phyloP scores from a whole-genome alignment of 1,284 basidiomycete genomes.

The Cerrena zonata region DNA sequence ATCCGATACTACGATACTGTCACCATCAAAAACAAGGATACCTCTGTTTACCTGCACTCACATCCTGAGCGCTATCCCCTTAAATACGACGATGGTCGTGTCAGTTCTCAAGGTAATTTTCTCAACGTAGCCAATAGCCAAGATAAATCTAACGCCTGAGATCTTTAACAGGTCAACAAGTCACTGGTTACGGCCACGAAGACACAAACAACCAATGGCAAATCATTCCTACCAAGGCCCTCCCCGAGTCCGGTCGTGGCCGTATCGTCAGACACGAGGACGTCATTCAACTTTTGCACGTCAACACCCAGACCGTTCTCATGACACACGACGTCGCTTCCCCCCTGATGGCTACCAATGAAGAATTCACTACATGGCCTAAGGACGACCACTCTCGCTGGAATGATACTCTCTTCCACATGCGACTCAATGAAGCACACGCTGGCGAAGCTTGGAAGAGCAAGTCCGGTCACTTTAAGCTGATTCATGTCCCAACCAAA shows the following conservation, averaged over 20 bases:
- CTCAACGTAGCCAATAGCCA: not conserved
- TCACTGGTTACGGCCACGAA: constrained; percentile 92
- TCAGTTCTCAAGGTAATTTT: constrained; percentile 80
- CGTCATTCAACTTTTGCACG: constrained; percentile 83
- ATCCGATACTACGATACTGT: constrained; percentile 90
- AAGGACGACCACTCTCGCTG: constrained; percentile 67
- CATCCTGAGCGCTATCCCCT: constrained; percentile 87
- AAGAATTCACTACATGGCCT: constrained; percentile 91
- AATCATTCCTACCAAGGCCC: constrained; percentile 86
- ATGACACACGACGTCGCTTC: constrained; percentile 97
- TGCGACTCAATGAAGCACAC: constrained; percentile 67
- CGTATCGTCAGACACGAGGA: constrained; percentile 87
- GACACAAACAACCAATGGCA: constrained; percentile 97
- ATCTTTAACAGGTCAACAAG: constrained; percentile 74
- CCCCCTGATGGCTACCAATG: constrained; percentile 94
- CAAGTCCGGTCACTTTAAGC: constrained; percentile 84
- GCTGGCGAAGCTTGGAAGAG: constrained; percentile 83
- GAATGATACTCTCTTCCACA: constrained; percentile 83
- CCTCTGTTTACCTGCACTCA: constrained; percentile 90
- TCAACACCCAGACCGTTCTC: constrained; percentile 78
- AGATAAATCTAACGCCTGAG: not conserved
- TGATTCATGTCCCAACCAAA: constrained; percentile 84
- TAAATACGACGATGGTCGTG: constrained; percentile 92
- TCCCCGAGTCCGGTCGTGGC: constrained; percentile 84
- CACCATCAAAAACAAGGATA: constrained; percentile 85